These are phyloP conservation scores for Sclerotinia subarctica DNA, from an alignment of 2,329 filamentous ascomycete species.

Conservation along the genomic window DNA sequence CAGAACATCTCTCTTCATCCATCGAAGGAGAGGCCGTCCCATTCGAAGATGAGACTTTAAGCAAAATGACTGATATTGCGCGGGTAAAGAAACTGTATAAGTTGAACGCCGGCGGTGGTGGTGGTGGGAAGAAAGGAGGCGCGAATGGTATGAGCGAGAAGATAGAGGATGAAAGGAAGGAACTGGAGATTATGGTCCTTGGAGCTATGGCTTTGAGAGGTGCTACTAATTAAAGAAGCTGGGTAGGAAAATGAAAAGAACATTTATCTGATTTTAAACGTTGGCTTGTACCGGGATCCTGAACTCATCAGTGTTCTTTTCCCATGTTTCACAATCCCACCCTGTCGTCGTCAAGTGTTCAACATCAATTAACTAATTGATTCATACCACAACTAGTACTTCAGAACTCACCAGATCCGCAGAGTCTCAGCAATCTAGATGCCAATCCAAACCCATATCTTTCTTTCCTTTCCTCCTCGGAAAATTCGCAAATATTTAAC, in stretches of 20 bases:
- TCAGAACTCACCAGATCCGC: too few species aligned
- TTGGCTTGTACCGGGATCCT: neutral
- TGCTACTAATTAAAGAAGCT: constrained; percentile 32
- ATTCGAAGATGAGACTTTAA: constrained; percentile 63
- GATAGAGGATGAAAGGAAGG: constrained; percentile 43
- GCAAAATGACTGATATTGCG: constrained; percentile 57
- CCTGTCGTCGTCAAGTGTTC: too few species aligned
- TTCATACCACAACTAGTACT: neutral
- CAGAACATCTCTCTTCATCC: constrained; percentile 56
- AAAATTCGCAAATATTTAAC: too few species aligned
- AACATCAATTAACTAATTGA: neutral
- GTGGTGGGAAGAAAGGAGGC: neutral
- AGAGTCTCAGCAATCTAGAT: too few species aligned
- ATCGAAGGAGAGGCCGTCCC: constrained; percentile 59
- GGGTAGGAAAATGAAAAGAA: neutral
- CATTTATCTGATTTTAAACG: too few species aligned
- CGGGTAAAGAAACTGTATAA: constrained; percentile 86
- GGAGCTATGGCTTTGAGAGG: constrained; percentile 77
- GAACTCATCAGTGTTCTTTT: neutral
- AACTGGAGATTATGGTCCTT: constrained; percentile 67
- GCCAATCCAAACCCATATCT: too few species aligned
- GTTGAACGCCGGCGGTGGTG: constrained; percentile 52
- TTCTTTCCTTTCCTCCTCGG: too few species aligned
- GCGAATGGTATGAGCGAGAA: constrained; percentile 22
- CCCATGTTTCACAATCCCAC: neutral